These are phyloP conservation scores for Rhizopus sp. DNA, from an alignment of 371 early-diverging fungal species.

Conservation along the genomic window DNA sequence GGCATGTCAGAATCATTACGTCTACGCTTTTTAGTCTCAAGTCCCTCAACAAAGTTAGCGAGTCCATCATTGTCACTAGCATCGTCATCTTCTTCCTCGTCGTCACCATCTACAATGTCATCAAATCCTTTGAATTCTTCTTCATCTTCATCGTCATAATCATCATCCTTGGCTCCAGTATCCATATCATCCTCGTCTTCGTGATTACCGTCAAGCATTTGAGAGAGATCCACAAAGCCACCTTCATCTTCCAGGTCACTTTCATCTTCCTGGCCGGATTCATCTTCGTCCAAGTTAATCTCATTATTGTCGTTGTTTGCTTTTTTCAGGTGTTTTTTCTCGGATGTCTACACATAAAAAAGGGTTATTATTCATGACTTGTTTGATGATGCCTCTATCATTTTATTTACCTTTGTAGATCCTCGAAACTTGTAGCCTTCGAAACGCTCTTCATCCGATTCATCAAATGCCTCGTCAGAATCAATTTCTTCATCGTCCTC, in stretches of 20 bases:
- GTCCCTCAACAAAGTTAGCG: slow-evolving; percentile 46
- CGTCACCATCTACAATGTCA: slow-evolving; percentile 44
- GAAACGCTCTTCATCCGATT: slow-evolving; percentile 82
- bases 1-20: slow-evolving; percentile 36
- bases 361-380: slow-evolving; percentile 5
- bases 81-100: slow-evolving; percentile 41
- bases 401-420: slow-evolving; percentile 16
- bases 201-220: slow-evolving; percentile 52
- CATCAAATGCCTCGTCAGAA: slow-evolving; percentile 89
- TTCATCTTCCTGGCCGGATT: slow-evolving; percentile 8
- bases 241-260: slow-evolving; percentile 54
- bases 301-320: slow-evolving; percentile 31
- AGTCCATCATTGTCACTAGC: slow-evolving; percentile 36
- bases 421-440: slow-evolving; percentile 66
- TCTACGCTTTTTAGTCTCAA: slow-evolving; percentile 53
- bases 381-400: background rate
- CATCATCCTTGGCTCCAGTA: slow-evolving; percentile 11
- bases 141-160: slow-evolving; percentile 15
- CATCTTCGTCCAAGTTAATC: slow-evolving; percentile 47
- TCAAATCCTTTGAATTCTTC: slow-evolving; percentile 34
- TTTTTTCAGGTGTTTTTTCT: slow-evolving; percentile 38
- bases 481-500: slow-evolving; percentile 95
- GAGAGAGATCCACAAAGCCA: slow-evolving; percentile 60
- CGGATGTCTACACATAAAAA: slow-evolving; percentile 8
- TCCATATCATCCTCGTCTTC: slow-evolving; percentile 26